Evolutionary conservation across 2,329 filamentous ascomycete species (phyloP).

Genomic region (Dothideomycetes sp.): DNA sequence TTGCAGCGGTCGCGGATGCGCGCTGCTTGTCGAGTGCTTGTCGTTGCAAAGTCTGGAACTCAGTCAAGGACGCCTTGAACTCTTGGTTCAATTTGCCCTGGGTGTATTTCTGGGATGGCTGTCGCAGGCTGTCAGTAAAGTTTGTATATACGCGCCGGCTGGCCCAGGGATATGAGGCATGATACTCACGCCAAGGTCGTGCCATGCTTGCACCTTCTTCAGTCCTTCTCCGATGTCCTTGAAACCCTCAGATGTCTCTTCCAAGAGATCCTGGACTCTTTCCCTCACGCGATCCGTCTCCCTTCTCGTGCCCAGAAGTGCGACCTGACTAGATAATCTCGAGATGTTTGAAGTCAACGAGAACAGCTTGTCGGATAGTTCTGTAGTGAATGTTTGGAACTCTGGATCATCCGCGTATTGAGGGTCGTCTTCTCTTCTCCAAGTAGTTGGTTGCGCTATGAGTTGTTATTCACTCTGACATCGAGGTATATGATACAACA

Average conservation of each 20-base stretch:
- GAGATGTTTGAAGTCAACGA: constrained; percentile 79
- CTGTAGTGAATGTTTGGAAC: constrained; percentile 72
- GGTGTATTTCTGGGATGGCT: constrained; percentile 94
- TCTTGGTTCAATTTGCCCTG: constrained; percentile 91
- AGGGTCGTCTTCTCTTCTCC: constrained; percentile 57
- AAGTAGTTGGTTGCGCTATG: constrained; percentile 52
- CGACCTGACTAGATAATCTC: constrained; percentile 72
- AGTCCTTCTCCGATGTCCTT: constrained; percentile 87
- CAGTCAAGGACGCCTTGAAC: constrained; percentile 76
- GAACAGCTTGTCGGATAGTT: constrained; percentile 81
- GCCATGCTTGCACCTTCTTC: constrained; percentile 76
- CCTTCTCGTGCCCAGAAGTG: constrained; percentile 75
- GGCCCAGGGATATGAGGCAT: neutral
- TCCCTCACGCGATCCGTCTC: constrained; percentile 88
- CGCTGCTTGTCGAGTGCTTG: constrained; percentile 86
- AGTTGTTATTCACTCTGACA: neutral
- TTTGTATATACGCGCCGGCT: constrained; percentile 9
- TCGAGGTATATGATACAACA: neutral
- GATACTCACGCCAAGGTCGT: constrained; percentile 54
- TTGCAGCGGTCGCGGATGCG: constrained; percentile 71
- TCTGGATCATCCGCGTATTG: constrained; percentile 85
- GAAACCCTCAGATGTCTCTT: constrained; percentile 78
- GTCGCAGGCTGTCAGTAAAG: constrained; percentile 43
- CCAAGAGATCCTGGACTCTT: constrained; percentile 74
- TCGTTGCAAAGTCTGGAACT: constrained; percentile 88